Evolutionary conservation across 768 basidiomycete species (phyloP).

Genomic region (Brasilioporus rufonigricans): DNA sequence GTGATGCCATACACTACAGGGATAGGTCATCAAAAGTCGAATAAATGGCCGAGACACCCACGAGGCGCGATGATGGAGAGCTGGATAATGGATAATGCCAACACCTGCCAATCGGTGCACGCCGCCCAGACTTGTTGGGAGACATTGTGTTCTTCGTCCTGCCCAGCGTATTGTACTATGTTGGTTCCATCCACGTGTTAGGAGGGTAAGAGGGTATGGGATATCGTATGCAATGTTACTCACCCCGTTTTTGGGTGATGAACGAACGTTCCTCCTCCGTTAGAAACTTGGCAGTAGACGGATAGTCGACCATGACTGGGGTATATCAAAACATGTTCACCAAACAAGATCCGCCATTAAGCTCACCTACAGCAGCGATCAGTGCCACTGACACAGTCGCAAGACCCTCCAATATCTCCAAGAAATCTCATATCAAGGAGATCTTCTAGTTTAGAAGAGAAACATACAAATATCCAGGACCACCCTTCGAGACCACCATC

Average conservation of each 20-base stretch:
- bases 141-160: background rate
- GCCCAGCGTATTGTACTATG: background rate
- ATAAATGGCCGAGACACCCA: background rate
- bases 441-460: background rate
- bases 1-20: constrained; percentile 4
- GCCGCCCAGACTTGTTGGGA: background rate
- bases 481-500: constrained; percentile 1
- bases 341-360: background rate
- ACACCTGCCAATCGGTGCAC: constrained; percentile 5
- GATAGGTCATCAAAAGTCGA: background rate
- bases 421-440: background rate
- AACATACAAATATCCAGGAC: constrained; percentile 7
- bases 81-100: background rate
- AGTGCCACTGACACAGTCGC: background rate
- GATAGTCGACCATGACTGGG: constrained; percentile 5
- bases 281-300: background rate
- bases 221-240: background rate
- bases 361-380: background rate
- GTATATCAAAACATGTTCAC: background rate
- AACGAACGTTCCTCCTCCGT: background rate
- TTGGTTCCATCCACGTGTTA: background rate
- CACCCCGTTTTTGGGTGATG: background rate
- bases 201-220: background rate
- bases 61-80: background rate
- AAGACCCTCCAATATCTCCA: constrained; percentile 3